phyloP scores from a whole-genome alignment of 2,329 filamentous ascomycete species.

The Myotisia sp. region DNA sequence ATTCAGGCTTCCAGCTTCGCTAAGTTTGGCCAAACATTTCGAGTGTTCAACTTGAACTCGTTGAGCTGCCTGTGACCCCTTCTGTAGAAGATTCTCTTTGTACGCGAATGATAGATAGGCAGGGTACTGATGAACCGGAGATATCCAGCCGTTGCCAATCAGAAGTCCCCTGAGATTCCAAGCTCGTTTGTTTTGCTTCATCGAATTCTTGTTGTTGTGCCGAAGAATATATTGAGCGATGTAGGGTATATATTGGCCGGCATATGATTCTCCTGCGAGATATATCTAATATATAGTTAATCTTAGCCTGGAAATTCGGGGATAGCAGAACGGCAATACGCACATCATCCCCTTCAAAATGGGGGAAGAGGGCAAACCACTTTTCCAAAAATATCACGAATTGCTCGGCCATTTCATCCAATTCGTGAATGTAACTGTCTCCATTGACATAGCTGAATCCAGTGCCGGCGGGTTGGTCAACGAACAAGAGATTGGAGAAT shows the following conservation, averaged over 20 bases:
- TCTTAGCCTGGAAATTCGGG: not conserved
- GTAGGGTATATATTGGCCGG: slow-evolving; percentile 93
- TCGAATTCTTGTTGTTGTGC: slow-evolving; percentile 54
- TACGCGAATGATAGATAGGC: slow-evolving; percentile 73
- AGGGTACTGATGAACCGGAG: slow-evolving; percentile 76
- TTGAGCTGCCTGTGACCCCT: slow-evolving; percentile 49
- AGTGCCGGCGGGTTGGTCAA: slow-evolving; percentile 92
- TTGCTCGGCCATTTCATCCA: slow-evolving; percentile 77
- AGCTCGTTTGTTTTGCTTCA: slow-evolving; percentile 25
- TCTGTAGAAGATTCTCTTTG: slow-evolving; percentile 56
- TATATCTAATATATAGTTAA: slow-evolving; percentile 51
- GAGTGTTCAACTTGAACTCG: slow-evolving; percentile 55
- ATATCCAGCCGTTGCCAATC: slow-evolving; percentile 97
- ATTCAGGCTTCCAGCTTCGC: slow-evolving; percentile 43
- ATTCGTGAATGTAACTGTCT: slow-evolving; percentile 69
- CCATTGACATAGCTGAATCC: slow-evolving; percentile 93
- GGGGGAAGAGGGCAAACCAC: slow-evolving; percentile 79
- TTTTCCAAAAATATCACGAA: slow-evolving; percentile 82
- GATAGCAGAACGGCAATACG: not conserved
- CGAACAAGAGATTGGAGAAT: slow-evolving; percentile 91
- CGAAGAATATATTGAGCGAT: slow-evolving; percentile 83
- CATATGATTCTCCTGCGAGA: slow-evolving; percentile 89
- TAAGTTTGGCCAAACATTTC: slow-evolving; percentile 50
- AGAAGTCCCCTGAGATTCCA: slow-evolving; percentile 79
- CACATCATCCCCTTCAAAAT: slow-evolving; percentile 85